A percentile compares a stretch with the other conserved stretches of the same genome.
phyloP scores from a whole-genome alignment of 2,329 filamentous ascomycete species.

The Aspergillaceae sp. region DNA sequence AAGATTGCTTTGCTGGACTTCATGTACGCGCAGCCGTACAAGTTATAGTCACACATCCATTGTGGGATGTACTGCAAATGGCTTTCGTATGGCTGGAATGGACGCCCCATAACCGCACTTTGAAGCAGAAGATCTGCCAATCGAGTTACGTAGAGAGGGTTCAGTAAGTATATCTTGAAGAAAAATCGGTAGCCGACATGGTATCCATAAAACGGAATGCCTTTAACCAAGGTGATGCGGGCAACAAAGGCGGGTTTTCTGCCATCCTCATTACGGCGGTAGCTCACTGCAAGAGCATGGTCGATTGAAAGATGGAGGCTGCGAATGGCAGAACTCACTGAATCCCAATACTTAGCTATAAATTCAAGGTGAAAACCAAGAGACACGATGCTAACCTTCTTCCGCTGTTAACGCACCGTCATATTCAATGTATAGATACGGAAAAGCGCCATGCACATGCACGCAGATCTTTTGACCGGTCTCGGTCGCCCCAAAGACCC shows the following conservation, averaged over 20 bases:
- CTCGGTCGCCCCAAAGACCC: slow-evolving; percentile 86
- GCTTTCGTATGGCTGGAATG: slow-evolving; percentile 86
- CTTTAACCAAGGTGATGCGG: slow-evolving; percentile 85
- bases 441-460: slow-evolving; percentile 90
- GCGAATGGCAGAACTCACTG: slow-evolving; percentile 68
- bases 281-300: slow-evolving; percentile 77
- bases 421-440: slow-evolving; percentile 91
- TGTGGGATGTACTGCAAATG: slow-evolving; percentile 88
- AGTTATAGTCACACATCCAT: slow-evolving; percentile 97
- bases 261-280: slow-evolving; percentile 64
- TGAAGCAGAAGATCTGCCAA: slow-evolving; percentile 80
- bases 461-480: slow-evolving; percentile 94
- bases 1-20: slow-evolving; percentile 64
- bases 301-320: slow-evolving; percentile 80
- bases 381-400: slow-evolving; percentile 48
- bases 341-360: slow-evolving; percentile 6
- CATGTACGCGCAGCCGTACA: slow-evolving; percentile 88
- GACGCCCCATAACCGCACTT: slow-evolving; percentile 73
- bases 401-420: slow-evolving; percentile 57
- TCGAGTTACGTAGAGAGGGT: slow-evolving; percentile 77
- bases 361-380: background rate
- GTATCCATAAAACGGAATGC: slow-evolving; percentile 91
- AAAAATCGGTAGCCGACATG: slow-evolving; percentile 86
- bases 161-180: slow-evolving; percentile 90
- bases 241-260: slow-evolving; percentile 69